Conservation (phyloP, 495 filamentous ascomycete genomes). For the Podospora pseudopauciseta region DNA sequence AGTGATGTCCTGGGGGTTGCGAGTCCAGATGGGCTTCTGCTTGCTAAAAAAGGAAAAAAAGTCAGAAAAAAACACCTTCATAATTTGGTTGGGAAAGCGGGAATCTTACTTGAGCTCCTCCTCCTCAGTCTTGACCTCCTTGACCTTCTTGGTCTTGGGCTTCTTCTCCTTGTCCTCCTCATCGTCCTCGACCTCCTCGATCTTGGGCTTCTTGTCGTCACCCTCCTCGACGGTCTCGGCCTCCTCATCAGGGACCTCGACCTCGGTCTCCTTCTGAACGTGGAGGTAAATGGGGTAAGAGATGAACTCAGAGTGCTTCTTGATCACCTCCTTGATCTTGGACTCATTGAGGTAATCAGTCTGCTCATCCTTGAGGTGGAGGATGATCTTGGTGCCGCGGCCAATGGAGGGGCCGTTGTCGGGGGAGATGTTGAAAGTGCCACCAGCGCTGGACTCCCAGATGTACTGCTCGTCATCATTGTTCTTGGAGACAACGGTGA, state of each 20-base stretch:
- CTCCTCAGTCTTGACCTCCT: constrained; percentile 97
- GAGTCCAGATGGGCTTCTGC: constrained; percentile 98
- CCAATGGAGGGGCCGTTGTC: constrained; percentile 89
- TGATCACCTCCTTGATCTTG: constrained; percentile 99
- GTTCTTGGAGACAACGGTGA: constrained; percentile 94
- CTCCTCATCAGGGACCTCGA: constrained; percentile 95
- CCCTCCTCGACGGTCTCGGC: constrained; percentile 67
- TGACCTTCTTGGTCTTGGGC: constrained; percentile 99
- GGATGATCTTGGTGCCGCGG: constrained; percentile 95
- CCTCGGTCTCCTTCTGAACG: constrained; percentile 98
- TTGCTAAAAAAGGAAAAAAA: constrained; percentile 46
- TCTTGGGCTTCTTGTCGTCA: constrained; percentile 80
- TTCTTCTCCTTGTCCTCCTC: constrained; percentile 82
- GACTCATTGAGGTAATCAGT: constrained; percentile 95
- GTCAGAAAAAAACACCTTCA: too few species aligned
- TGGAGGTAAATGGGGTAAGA: constrained; percentile 99
- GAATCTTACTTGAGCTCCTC: constrained; percentile 76
- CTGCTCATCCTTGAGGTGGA: constrained; percentile 99
- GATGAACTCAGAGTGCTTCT: constrained; percentile 99
- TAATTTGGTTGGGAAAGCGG: too few species aligned
- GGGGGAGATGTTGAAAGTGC: constrained; percentile 89
- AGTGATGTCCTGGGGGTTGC: constrained; percentile 93
- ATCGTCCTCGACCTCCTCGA: constrained; percentile 74
- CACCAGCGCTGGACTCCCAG: constrained; percentile 97
- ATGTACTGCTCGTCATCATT: constrained; percentile 99